phyloP scores from a whole-genome alignment of 129 eudicot genomes.

The Apium graveolens region DNA sequence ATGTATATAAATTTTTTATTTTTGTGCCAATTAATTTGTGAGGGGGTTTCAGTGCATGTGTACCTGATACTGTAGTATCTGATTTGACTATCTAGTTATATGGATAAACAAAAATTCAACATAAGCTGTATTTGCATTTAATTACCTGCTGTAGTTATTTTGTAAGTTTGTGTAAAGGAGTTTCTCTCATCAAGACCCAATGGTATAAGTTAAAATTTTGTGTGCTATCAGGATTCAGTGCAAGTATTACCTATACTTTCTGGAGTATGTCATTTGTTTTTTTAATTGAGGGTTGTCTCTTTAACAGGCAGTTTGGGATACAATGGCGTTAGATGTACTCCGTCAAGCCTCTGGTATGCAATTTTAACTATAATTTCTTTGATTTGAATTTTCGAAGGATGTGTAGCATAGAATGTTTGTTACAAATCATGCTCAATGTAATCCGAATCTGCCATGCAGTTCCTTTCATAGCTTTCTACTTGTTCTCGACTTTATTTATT shows the following conservation, averaged over 20 bases:
- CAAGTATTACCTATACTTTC: not conserved
- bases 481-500: not conserved
- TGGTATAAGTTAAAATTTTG: not conserved
- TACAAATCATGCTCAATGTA: not conserved
- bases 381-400: not conserved
- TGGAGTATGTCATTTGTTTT: not conserved
- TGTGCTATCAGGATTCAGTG: not conserved
- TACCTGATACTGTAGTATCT: not conserved
- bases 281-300: not conserved
- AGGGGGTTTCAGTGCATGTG: not conserved
- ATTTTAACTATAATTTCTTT: slow-evolving; percentile 7
- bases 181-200: not conserved
- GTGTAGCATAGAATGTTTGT: not conserved
- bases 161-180: not conserved
- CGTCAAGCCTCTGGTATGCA: slow-evolving; percentile 74
- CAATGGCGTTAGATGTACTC: slow-evolving; percentile 65
- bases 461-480: not conserved
- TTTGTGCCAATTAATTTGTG: not conserved
- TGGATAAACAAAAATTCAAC: not conserved
- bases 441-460: not conserved
- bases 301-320: slow-evolving; percentile 71
- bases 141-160: not conserved
- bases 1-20: too few relatives aligned
- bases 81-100: not conserved
- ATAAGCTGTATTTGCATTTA: not conserved